A percentile compares a stretch with the other conserved stretches of the same genome.
Evolutionary conservation across 1,284 basidiomycete genomes (phyloP).

Genomic region (Irpex rosettiformis): DNA sequence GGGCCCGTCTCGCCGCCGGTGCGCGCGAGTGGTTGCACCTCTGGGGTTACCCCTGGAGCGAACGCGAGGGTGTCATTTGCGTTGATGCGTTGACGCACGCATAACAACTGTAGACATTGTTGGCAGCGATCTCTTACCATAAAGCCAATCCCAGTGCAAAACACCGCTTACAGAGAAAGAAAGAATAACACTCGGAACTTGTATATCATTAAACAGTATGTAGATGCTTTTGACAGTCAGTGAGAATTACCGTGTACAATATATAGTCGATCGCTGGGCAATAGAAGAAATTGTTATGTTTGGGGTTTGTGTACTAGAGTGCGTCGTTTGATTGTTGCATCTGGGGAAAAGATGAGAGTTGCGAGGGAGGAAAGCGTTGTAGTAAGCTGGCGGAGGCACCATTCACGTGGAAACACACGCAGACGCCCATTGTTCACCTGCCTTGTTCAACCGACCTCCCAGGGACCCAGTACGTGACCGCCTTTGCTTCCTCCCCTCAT

Average conservation of each 20-base stretch:
- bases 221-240: not conserved
- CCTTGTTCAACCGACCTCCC: not conserved
- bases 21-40: slow-evolving; percentile 88
- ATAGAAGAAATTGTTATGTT: too few species aligned
- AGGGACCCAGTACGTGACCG: too few species aligned
- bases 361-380: not conserved
- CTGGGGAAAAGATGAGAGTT: not conserved
- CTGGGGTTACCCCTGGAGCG: slow-evolving; percentile 96
- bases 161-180: not conserved
- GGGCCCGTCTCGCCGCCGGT: slow-evolving; percentile 76
- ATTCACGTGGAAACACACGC: not conserved
- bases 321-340: not conserved
- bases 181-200: not conserved
- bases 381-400: not conserved
- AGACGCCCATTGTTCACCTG: not conserved
- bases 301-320: not conserved
- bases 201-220: slow-evolving; percentile 5
- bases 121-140: not conserved
- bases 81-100: slow-evolving; percentile 80
- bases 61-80: slow-evolving; percentile 86
- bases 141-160: not conserved
- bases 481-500: not conserved
- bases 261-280: too few species aligned
- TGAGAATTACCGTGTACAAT: not conserved
- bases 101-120: slow-evolving; percentile 15